Base-by-base conservation (phyloP, 106 monocot genomes). In the Triglochin maritima region DNA sequence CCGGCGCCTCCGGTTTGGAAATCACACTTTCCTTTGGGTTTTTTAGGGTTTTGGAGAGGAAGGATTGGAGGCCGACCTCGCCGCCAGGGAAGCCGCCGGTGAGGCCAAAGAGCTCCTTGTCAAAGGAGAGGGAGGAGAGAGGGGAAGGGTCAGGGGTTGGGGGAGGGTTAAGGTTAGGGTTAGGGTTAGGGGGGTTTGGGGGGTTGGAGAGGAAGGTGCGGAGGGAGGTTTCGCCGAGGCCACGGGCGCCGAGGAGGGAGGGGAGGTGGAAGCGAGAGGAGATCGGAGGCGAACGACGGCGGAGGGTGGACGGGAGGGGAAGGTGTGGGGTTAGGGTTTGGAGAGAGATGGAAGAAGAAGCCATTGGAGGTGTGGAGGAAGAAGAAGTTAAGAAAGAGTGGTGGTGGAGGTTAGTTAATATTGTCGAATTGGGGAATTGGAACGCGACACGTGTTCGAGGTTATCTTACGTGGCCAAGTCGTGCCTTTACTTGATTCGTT, bases 51-150 rank as follows among this genome's bases (percentile, higher is more conserved):
- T 78, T 72, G 60, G 74, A 72, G 42, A 95, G 78, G 78, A 95
- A 95, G 14, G 53, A 52, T 16, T 60, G 29, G 60, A 95, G 85
- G 9, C 87, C 94, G 72, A 70, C 83, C 73, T 90, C 94, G 10
- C 94, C 94, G 1, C 94, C 94, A n/a, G 89, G 94, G 79, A 94
- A 94, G 9, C 94, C 94, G 7, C 90, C 94, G 46, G 94, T 94
- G 63, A 94, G 77, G n/a, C 94, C 94, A 10, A 82, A 44, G 17
- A 94, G 81, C 80, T 94, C 89, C 75, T 94, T 94, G 56, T 89
- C 94, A 78, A 94, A 94, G 14, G 81, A 77, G 45, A 14, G 4
- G 44, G 45, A 44, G 2, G 57, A 3, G 3, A 76, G 12, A 8
- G 80, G n/a, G 5, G 71, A 3, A 4, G 74, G 4, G 62, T 9